Evolutionary conservation across 805 yeast genomes (phyloP).

Genomic region (Ogataea polymorpha): DNA sequence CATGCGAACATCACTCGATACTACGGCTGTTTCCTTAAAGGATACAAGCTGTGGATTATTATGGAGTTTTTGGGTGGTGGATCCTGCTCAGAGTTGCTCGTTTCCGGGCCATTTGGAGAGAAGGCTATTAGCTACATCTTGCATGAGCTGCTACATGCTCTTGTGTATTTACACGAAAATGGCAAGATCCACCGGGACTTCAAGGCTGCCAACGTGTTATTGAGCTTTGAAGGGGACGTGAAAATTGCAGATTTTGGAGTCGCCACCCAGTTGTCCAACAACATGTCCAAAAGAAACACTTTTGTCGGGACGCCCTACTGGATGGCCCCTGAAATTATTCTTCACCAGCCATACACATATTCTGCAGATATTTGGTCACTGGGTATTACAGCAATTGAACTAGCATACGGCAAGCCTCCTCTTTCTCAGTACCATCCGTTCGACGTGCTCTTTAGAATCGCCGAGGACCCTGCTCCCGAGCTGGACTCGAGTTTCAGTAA

Average conservation of each 20-base stretch:
- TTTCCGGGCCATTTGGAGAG: constrained; percentile 59
- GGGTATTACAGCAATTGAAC: constrained; percentile 74
- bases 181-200: constrained; percentile 91
- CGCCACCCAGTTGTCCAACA: constrained; percentile 70
- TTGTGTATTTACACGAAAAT: constrained; percentile 61
- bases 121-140: constrained; percentile 51
- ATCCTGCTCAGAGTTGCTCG: constrained; percentile 60
- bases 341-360: constrained; percentile 55
- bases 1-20: constrained; percentile 62
- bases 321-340: constrained; percentile 63
- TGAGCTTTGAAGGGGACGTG: constrained; percentile 68
- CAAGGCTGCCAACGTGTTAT: constrained; percentile 85
- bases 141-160: constrained; percentile 54
- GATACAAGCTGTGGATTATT: constrained; percentile 70
- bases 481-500: constrained; percentile 32
- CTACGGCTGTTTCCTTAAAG: constrained; percentile 68
- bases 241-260: constrained; percentile 96
- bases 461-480: constrained; percentile 46
- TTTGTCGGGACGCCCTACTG: constrained; percentile 63
- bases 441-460: constrained; percentile 51
- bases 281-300: constrained; percentile 48
- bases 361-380: constrained; percentile 79
- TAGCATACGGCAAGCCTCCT: constrained; percentile 74
- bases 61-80: constrained; percentile 86
- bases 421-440: constrained; percentile 51